Evolutionary conservation across 148 eudicot species (phyloP).

Genomic region (Selenicereus undatus): DNA sequence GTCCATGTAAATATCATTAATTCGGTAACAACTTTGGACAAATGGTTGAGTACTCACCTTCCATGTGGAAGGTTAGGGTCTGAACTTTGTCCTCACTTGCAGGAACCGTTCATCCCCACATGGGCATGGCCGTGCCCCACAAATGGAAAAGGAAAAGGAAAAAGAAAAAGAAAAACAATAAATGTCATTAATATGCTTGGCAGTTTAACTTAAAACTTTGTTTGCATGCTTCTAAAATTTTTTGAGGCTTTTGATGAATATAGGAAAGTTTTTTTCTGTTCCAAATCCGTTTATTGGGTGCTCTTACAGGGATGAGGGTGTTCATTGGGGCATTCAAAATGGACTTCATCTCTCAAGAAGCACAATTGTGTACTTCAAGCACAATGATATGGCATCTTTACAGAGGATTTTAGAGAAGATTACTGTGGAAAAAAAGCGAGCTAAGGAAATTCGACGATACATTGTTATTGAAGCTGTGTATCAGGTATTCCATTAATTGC

Average conservation of each 20-base stretch:
- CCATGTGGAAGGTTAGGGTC: not conserved
- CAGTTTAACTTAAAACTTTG: not conserved
- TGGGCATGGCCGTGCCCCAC: not conserved
- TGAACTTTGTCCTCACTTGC: not conserved
- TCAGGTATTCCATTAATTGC: constrained; percentile 50
- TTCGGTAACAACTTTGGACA: not conserved
- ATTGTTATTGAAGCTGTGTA: constrained; percentile 89
- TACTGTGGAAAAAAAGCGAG: constrained; percentile 56
- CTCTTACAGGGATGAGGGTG: constrained; percentile 83
- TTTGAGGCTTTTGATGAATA: too few species aligned
- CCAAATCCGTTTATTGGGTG: constrained; percentile 2
- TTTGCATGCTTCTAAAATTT: not conserved
- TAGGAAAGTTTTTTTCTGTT: too few species aligned
- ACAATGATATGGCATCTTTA: constrained; percentile 82
- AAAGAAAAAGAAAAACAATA: too few species aligned
- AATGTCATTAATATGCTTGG: not conserved
- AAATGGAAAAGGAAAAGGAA: too few species aligned
- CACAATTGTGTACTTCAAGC: constrained; percentile 88
- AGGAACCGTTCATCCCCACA: not conserved
- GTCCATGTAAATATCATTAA: constrained; percentile 4
- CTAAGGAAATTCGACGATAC: constrained; percentile 88
- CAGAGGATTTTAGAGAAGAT: constrained; percentile 65
- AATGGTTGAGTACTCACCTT: not conserved
- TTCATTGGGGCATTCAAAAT: constrained; percentile 97
- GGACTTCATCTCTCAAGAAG: constrained; percentile 95